Evolutionary conservation across 1,284 basidiomycete genomes (phyloP).

Genomic region (Thecaphora thlaspeos): DNA sequence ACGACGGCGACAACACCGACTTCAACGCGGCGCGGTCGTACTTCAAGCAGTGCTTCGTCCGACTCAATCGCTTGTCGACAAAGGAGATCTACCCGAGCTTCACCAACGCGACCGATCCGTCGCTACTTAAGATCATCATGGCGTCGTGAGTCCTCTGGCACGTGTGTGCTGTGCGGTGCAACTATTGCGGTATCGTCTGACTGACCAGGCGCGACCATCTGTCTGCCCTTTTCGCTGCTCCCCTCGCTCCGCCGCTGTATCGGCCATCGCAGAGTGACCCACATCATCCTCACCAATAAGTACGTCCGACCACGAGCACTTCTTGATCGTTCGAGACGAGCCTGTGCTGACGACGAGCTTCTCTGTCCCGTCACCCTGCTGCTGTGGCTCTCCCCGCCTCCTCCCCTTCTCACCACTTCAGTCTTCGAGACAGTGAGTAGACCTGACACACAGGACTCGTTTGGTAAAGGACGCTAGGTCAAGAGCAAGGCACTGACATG

Average conservation of each 20-base stretch:
- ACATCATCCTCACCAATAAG: constrained; percentile 1
- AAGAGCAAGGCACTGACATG: no score
- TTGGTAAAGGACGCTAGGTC: no score
- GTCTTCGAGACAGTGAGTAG: constrained; percentile 1
- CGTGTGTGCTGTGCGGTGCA: background rate
- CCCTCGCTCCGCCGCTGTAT: background rate
- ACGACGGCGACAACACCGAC: constrained; percentile 62
- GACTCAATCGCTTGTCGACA: constrained; percentile 75
- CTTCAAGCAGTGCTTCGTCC: constrained; percentile 81
- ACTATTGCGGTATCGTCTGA: no score
- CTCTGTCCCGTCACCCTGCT: background rate
- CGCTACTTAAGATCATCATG: constrained; percentile 88
- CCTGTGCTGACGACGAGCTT: background rate
- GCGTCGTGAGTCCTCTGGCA: constrained; percentile 44
- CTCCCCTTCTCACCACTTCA: background rate
- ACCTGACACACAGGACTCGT: no score
- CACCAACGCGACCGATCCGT: constrained; percentile 90
- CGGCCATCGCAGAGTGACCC: background rate
- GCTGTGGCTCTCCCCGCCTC: background rate
- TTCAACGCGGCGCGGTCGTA: constrained; percentile 77
- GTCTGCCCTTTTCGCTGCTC: background rate
- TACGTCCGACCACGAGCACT: background rate
- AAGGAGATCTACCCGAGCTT: constrained; percentile 87
- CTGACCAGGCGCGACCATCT: no score
- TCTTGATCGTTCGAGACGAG: background rate